Conservation (phyloP, 257 asterid genomes). For the Nyctanthes arbortristis region DNA sequence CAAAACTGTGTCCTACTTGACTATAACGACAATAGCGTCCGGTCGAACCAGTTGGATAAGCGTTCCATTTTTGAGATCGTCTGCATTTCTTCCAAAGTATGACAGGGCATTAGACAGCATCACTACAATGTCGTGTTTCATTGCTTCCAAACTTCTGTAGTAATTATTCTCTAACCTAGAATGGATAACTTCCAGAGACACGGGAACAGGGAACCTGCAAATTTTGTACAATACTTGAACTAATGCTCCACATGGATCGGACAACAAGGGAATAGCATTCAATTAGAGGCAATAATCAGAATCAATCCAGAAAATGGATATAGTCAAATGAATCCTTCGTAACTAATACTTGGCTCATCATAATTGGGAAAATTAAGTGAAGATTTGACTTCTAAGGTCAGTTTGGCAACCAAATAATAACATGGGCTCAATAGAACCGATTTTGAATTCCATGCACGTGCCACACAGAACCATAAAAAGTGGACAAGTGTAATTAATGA, state of each 20-base stretch:
- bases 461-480: too few relatives aligned
- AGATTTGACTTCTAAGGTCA: not conserved
- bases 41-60: conserved; percentile 72
- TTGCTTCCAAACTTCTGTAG: conserved; percentile 76
- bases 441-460: too few relatives aligned
- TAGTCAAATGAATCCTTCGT: not conserved
- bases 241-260: not conserved
- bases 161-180: conserved; percentile 78
- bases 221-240: conserved; percentile 12
- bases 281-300: not conserved
- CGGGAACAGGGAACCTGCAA: conserved; percentile 88
- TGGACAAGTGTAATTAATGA: too few relatives aligned
- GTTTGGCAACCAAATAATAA: not conserved
- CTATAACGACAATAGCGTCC: conserved; percentile 53
- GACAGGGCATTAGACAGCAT: conserved; percentile 69
- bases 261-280: not conserved
- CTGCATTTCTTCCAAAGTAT: conserved; percentile 61
- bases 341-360: not conserved
- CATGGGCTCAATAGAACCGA: too few relatives aligned
- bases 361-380: not conserved
- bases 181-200: conserved; percentile 69
- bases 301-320: not conserved
- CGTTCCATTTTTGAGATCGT: conserved; percentile 57
- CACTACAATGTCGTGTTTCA: conserved; percentile 78
- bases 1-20: conserved; percentile 55